Conservation (phyloP, 2,329 filamentous ascomycete species). For the Cladophialophora psammophila region DNA sequence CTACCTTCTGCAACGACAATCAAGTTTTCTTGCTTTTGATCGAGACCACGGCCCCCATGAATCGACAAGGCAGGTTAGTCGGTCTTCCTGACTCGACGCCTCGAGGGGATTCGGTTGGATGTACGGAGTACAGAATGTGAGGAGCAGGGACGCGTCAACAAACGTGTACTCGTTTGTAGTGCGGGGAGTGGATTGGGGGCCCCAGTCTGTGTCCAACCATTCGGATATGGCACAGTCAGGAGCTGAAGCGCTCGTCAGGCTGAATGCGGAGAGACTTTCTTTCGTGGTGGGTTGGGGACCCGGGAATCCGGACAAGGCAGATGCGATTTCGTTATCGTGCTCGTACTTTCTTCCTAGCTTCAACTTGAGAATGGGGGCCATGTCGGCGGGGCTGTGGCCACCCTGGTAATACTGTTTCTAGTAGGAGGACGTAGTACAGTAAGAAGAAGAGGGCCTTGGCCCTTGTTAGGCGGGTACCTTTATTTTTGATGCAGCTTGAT, state of each 20-base stretch:
- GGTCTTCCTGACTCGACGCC: background rate
- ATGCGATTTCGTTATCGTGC: background rate
- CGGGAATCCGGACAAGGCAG: background rate
- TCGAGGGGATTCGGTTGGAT: too few species aligned
- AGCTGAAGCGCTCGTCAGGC: background rate
- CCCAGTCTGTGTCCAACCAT: background rate
- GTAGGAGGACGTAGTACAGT: background rate
- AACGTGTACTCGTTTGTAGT: background rate
- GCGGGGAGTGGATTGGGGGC: background rate
- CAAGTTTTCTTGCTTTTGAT: background rate
- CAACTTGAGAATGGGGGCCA: background rate
- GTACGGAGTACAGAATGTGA: too few species aligned
- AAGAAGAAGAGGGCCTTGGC: background rate
- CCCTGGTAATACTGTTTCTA: background rate
- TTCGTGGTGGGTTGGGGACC: background rate
- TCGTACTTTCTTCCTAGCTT: too few species aligned
- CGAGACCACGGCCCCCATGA: background rate
- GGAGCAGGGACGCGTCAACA: background rate
- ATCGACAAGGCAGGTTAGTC: background rate
- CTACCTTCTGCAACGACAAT: background rate
- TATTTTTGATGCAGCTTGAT: conserved; percentile 2
- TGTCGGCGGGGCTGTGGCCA: background rate
- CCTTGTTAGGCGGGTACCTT: background rate
- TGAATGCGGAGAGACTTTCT: background rate
- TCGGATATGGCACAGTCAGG: background rate